Evolutionary conservation across 2,329 filamentous ascomycete genomes (phyloP), one percentile per base, ranked within the genome.

Genomic region (Allantophomopsis cytisporea): DNA sequence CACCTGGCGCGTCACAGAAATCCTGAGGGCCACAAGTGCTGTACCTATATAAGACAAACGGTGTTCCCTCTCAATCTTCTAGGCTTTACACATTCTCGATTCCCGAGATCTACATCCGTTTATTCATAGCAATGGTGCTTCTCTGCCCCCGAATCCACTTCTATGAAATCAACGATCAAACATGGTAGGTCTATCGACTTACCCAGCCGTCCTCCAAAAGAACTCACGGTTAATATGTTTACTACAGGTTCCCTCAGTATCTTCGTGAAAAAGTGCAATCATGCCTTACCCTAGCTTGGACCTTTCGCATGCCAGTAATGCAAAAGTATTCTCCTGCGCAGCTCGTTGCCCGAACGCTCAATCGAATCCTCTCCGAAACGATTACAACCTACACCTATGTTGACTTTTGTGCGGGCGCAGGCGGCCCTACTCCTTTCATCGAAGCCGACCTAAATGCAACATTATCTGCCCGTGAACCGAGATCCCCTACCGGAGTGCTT

Each of bases 391-490:
- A 80, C 56, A 75, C 70, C 14, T 76, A 82, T 48, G 69, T 87
- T 44, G 83, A 88, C 60, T 83, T 86, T 57, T 85, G 81, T 55
- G 78, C 81, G 2, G 83, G 83, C 38, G 77, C 71, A 12, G 83
- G 83, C 32, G 82, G 82, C 0, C 80, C 80, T 1, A 83, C 76
- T 2, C 78, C 77, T 1, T 63, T 61, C 31, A 75, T 83, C 38
- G 78, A 81, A 55, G 62, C 60, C 10, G 60, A 68, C 33, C 53
- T 83, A 45, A 83, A 83, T 55, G 44, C 51, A 36, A 55, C 59
- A 46, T 53, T 65, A 28, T 48, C 44, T 32, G 47, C 48, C 17
- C 47, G 35, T 39, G 23, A 15, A 5, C 39, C 40, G 13, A 23
- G 36, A 47, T 47, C 49, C 30, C 59, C 60, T 0, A 52, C 54